phyloP scores from a whole-genome alignment of 345 rosid species.

The Heritiera fomes region DNA sequence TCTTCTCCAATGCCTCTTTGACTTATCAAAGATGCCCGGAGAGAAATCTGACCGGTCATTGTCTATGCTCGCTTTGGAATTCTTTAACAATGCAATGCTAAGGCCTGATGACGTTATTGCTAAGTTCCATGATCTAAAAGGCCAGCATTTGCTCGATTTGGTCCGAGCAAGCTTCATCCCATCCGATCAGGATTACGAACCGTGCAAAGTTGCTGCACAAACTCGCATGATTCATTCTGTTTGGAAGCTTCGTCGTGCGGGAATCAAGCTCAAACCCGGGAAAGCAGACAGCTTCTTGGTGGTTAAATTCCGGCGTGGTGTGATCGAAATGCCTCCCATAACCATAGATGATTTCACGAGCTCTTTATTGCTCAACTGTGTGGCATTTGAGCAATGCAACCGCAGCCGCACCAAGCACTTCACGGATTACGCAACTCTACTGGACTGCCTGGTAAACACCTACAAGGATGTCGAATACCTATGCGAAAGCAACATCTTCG shows the following conservation, averaged over 20 bases:
- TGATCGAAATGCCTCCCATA: slow-evolving; percentile 48
- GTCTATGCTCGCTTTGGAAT: slow-evolving; percentile 37
- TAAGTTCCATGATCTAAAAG: slow-evolving; percentile 24
- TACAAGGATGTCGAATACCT: slow-evolving; percentile 50
- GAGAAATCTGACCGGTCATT: slow-evolving; percentile 25
- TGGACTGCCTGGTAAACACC: slow-evolving; percentile 55
- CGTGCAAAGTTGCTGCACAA: neutral
- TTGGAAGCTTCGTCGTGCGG: slow-evolving; percentile 45
- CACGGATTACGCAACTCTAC: slow-evolving; percentile 50
- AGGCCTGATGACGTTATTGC: slow-evolving; percentile 31
- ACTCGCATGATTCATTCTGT: slow-evolving; percentile 42
- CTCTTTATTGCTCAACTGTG: slow-evolving; percentile 48
- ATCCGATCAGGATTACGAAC: neutral
- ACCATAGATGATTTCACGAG: slow-evolving; percentile 45
- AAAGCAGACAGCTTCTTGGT: slow-evolving; percentile 45
- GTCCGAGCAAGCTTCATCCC: slow-evolving; percentile 48
- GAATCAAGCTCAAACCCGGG: slow-evolving; percentile 39
- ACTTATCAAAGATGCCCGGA: slow-evolving; percentile 20
- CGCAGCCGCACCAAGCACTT: slow-evolving; percentile 43
- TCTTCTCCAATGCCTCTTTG: slow-evolving; percentile 42
- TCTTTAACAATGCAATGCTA: slow-evolving; percentile 42
- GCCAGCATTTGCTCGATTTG: slow-evolving; percentile 56
- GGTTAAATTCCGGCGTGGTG: slow-evolving; percentile 40
- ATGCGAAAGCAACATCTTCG: slow-evolving; percentile 40
- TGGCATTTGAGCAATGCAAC: slow-evolving; percentile 58